A percentile compares a stretch with the other conserved stretches of the same genome.
These are phyloP conservation scores for Collybia nuda DNA, from an alignment of 768 basidiomycete genomes.

Conservation along the genomic window DNA sequence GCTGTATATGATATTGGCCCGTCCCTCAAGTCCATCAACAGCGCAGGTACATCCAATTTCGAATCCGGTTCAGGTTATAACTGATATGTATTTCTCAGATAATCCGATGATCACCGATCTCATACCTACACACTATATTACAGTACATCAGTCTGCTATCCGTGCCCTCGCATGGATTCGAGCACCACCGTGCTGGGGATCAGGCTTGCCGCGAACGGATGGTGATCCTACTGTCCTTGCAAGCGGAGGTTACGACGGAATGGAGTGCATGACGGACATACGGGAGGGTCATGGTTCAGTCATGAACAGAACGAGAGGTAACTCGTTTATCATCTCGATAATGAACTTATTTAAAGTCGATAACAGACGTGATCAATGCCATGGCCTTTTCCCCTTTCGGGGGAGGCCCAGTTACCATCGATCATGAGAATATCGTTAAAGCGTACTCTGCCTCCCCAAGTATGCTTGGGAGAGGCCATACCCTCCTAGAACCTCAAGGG, in stretches of 20 bases:
- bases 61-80: neutral
- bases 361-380: slow-evolving; percentile 67
- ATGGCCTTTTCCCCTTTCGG: slow-evolving; percentile 67
- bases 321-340: neutral
- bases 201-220: slow-evolving; percentile 43
- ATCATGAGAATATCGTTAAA: slow-evolving; percentile 82
- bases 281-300: slow-evolving; percentile 66
- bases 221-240: slow-evolving; percentile 72
- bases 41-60: slow-evolving; percentile 25
- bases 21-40: slow-evolving; percentile 32
- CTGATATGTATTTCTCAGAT: slow-evolving; percentile 13
- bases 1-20: slow-evolving; percentile 56
- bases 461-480: slow-evolving; percentile 73
- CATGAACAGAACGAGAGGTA: slow-evolving; percentile 79
- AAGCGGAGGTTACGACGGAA: slow-evolving; percentile 81
- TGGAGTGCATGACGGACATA: slow-evolving; percentile 74
- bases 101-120: slow-evolving; percentile 34
- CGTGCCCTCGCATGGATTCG: slow-evolving; percentile 76
- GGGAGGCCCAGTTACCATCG: slow-evolving; percentile 74
- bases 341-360: neutral
- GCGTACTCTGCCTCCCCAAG: slow-evolving; percentile 69
- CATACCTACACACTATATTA: slow-evolving; percentile 71
- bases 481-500: slow-evolving; percentile 71
- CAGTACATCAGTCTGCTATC: slow-evolving; percentile 78
- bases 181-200: slow-evolving; percentile 52